phyloP scores from a whole-genome alignment of 169 alveolate genomes.

The Plasmodium gonderi region DNA sequence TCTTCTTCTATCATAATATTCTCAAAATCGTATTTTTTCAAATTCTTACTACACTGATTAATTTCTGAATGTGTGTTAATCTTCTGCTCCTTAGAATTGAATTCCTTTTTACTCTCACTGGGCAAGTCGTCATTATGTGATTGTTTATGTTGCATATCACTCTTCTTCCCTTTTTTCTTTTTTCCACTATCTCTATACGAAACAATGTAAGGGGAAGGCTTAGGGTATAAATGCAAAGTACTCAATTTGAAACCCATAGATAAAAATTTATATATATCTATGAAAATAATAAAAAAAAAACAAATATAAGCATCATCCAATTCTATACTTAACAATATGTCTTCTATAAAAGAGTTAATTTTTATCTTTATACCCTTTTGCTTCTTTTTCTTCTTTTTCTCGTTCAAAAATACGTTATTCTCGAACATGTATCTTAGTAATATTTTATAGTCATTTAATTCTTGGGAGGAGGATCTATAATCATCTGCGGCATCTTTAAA shows the following conservation, averaged over 20 bases:
- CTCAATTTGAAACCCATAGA: slow-evolving; percentile 62
- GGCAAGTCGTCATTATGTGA: not conserved
- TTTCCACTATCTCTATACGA: slow-evolving; percentile 8
- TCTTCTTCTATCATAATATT: not conserved
- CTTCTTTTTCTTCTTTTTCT: slow-evolving; percentile 58
- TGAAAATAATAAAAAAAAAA: slow-evolving; percentile 51
- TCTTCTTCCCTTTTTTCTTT: slow-evolving; percentile 8
- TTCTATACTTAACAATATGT: slow-evolving; percentile 50
- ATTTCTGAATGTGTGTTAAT: not conserved
- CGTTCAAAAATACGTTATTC: slow-evolving; percentile 66
- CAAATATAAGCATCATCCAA: slow-evolving; percentile 75
- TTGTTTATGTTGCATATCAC: not conserved
- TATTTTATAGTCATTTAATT: slow-evolving; percentile 20
- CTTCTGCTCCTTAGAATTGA: not conserved
- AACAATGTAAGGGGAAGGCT: slow-evolving; percentile 75
- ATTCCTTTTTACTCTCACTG: not conserved
- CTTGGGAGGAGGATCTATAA: not conserved
- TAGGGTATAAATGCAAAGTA: slow-evolving; percentile 72
- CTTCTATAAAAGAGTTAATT: slow-evolving; percentile 72
- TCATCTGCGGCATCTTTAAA: too few relatives aligned
- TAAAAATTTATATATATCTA: slow-evolving; percentile 68
- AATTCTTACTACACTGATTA: not conserved
- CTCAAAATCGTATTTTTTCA: not conserved
- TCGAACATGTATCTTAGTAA: slow-evolving; percentile 55
- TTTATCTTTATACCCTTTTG: slow-evolving; percentile 74